Evolutionary conservation across 148 eudicot species (phyloP).

Genomic region (Fallopia convolvulus): DNA sequence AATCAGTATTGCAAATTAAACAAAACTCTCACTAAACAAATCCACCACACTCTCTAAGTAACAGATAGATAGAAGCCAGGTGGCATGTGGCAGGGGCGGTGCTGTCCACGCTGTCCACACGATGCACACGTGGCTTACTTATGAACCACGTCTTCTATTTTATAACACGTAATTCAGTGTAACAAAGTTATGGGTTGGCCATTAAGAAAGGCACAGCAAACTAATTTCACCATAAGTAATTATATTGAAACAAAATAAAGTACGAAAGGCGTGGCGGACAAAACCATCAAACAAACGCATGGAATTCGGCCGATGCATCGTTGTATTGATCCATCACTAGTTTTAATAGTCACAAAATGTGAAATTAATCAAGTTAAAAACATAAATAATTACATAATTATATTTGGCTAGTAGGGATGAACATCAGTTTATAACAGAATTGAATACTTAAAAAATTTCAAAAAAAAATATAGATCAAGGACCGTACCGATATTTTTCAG

Average conservation of each 20-base stretch:
- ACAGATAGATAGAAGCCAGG: neutral
- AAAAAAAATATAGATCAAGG: too few species aligned
- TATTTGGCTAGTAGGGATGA: too few species aligned
- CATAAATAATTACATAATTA: too few species aligned
- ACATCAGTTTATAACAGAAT: too few species aligned
- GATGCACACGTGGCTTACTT: neutral
- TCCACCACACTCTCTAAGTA: too few species aligned
- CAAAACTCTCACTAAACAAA: neutral
- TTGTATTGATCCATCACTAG: neutral
- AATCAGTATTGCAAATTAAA: neutral
- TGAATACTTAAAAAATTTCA: too few species aligned
- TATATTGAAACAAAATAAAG: neutral
- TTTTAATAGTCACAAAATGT: too few species aligned
- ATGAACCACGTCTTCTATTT: neutral
- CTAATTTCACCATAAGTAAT: neutral
- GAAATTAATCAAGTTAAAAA: too few species aligned
- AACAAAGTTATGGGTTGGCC: neutral
- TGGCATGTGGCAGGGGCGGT: neutral
- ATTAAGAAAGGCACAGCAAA: neutral
- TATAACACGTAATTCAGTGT: neutral
- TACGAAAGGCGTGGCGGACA: neutral
- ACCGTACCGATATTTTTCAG: too few species aligned
- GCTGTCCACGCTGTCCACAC: neutral
- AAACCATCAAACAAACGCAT: neutral
- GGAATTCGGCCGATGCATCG: neutral